Evolutionary conservation across 768 basidiomycete genomes (phyloP).

Genomic region (Tephrocybe sp.): DNA sequence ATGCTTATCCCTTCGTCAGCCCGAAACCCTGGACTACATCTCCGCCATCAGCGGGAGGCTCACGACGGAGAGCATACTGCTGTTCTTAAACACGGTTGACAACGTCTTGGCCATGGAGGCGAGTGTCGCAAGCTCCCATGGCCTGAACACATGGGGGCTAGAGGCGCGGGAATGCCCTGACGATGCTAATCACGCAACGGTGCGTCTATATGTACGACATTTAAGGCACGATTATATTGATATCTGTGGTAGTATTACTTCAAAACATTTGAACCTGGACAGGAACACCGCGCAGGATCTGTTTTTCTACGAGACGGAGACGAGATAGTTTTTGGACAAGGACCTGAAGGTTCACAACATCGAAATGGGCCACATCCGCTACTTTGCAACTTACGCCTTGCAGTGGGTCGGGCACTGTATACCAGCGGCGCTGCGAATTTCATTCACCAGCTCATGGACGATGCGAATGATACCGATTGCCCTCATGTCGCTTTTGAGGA

Average conservation of each 20-base stretch:
- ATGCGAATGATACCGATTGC: conserved; percentile 9
- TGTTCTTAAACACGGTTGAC: conserved; percentile 6
- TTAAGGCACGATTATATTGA: neutral
- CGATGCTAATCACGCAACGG: conserved; percentile 1
- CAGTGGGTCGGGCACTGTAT: conserved; percentile 20
- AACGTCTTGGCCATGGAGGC: conserved; percentile 13
- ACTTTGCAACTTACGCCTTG: conserved; percentile 23
- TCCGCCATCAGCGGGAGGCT: conserved; percentile 9
- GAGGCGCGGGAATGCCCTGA: conserved; percentile 8
- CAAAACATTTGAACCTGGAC: conserved; percentile 8
- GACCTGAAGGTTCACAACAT: conserved; percentile 14
- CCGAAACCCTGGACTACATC: conserved; percentile 12
- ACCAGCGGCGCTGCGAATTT: conserved; percentile 11
- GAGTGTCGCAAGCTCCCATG: conserved; percentile 10
- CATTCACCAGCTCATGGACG: conserved; percentile 12
- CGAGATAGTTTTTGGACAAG: conserved; percentile 17
- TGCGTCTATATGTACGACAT: neutral
- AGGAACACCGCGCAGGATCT: conserved; percentile 4
- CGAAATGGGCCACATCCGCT: conserved; percentile 18
- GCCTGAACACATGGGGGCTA: conserved; percentile 14
- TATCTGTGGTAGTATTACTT: conserved; percentile 10
- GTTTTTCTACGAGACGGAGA: conserved; percentile 17
- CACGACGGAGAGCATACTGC: conserved; percentile 4
- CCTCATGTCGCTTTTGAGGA: conserved; percentile 2
- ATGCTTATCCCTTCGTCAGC: neutral